A percentile compares a stretch with the other conserved stretches of the same genome.
phyloP scores from a whole-genome alignment of 2,329 filamentous ascomycete genomes.

The Hortaea werneckii region DNA sequence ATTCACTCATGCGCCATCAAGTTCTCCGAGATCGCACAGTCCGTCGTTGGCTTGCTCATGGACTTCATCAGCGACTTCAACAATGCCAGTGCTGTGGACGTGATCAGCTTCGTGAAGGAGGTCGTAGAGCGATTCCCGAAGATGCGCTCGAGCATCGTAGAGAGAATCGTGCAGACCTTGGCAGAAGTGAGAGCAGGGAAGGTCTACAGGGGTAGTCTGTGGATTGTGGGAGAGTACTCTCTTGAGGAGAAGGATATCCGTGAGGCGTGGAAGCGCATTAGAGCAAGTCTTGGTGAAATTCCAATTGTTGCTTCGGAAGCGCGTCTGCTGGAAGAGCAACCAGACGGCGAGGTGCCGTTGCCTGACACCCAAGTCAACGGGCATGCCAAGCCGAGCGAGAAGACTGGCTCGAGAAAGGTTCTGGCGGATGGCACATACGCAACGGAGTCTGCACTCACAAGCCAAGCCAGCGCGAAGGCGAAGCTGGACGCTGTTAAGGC shows the following conservation, averaged over 20 bases:
- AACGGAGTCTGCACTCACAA: conserved; percentile 90
- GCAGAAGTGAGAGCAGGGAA: conserved; percentile 92
- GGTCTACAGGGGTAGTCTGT: conserved; percentile 93
- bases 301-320: conserved; percentile 94
- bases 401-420: conserved; percentile 80
- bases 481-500: conserved; percentile 94
- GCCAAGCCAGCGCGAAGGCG: conserved; percentile 77
- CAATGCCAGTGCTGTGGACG: conserved; percentile 90
- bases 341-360: conserved; percentile 52
- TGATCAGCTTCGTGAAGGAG: conserved; percentile 98
- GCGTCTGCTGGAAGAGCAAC: conserved; percentile 72
- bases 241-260: conserved; percentile 87
- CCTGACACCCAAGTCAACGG: conserved; percentile 63
- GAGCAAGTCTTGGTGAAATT: conserved; percentile 88
- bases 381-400: conserved; percentile 61
- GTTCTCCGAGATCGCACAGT: conserved; percentile 95
- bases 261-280: conserved; percentile 93
- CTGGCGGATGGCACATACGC: conserved; percentile 95
- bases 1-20: conserved; percentile 99
- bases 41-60: conserved; percentile 94
- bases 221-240: conserved; percentile 97
- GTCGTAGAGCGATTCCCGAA: conserved; percentile 97
- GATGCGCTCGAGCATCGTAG: conserved; percentile 75
- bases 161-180: conserved; percentile 78
- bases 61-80: conserved; percentile 99